Percentiles rank a stretch among this genome's conserved stretches.
Conservation (phyloP, 2,329 filamentous ascomycete genomes). For the Nothophaeocryptopus gaeumannii region DNA sequence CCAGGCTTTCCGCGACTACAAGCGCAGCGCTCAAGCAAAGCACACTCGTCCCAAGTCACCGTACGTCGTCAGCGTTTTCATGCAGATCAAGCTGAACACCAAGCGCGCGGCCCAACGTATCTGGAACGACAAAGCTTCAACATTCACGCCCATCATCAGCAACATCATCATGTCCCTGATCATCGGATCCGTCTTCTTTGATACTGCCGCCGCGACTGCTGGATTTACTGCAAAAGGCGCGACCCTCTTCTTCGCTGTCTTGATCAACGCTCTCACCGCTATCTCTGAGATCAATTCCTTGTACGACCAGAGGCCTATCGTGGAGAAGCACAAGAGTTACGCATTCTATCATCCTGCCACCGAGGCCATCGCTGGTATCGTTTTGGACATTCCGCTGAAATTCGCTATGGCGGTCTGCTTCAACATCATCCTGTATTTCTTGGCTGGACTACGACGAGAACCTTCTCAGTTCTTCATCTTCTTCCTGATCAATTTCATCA, state of each 20-base stretch:
- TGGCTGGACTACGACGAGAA: constrained; percentile 46
- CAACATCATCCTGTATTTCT: constrained; percentile 59
- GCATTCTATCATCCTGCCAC: constrained; percentile 38
- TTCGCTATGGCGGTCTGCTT: constrained; percentile 51
- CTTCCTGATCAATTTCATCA: constrained; percentile 59
- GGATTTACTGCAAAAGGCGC: constrained; percentile 57
- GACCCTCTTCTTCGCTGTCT: constrained; percentile 59
- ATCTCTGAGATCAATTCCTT: constrained; percentile 67
- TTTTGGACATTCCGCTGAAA: constrained; percentile 58
- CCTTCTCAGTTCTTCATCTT: constrained; percentile 60
- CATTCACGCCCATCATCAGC: constrained; percentile 45
- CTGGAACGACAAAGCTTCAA: constrained; percentile 52
- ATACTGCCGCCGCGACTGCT: constrained; percentile 48
- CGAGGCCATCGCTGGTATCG: constrained; percentile 55
- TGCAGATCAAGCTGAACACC: constrained; percentile 54
- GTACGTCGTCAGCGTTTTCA: constrained; percentile 56
- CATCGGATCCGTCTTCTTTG: constrained; percentile 60
- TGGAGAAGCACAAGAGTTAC: constrained; percentile 48
- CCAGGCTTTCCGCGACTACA: constrained; percentile 47
- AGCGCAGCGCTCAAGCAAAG: constrained; percentile 53
- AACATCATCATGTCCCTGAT: constrained; percentile 59
- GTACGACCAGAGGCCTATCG: constrained; percentile 47
- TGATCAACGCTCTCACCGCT: constrained; percentile 58
- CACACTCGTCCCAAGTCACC: constrained; percentile 55
- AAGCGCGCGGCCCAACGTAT: constrained; percentile 52